phyloP scores from a whole-genome alignment of 371 early-diverging fungal species.

The Haplosporangium sp. region DNA sequence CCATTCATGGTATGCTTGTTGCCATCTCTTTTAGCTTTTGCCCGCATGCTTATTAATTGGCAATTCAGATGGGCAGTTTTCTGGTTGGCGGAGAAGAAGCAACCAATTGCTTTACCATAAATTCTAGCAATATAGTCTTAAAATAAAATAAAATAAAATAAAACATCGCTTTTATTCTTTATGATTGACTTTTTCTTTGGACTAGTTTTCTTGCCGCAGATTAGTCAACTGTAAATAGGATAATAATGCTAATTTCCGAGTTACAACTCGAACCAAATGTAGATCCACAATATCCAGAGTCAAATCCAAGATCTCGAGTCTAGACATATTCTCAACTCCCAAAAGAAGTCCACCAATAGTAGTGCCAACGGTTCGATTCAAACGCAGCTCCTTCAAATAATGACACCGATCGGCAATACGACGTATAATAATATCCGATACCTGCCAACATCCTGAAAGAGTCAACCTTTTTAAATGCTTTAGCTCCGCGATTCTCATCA shows the following conservation, averaged over 20 bases:
- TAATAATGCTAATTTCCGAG: conserved; percentile 12
- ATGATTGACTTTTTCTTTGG: neutral
- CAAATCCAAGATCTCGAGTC: conserved; percentile 20
- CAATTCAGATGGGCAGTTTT: conserved; percentile 48
- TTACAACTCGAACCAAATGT: conserved; percentile 29
- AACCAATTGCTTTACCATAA: conserved; percentile 35
- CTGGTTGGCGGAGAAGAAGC: conserved; percentile 37
- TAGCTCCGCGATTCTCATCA: conserved; percentile 21
- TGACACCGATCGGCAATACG: conserved; percentile 35
- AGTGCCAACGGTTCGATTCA: conserved; percentile 31
- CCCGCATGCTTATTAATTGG: conserved; percentile 21
- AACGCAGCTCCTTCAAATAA: conserved; percentile 14
- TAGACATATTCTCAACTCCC: conserved; percentile 39
- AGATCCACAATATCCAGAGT: conserved; percentile 32
- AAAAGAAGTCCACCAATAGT: conserved; percentile 43
- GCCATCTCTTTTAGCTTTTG: conserved; percentile 29
- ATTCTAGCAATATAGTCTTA: neutral
- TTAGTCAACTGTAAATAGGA: conserved; percentile 18
- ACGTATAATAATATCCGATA: conserved; percentile 28
- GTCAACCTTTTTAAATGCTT: conserved; percentile 11
- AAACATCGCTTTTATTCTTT: neutral
- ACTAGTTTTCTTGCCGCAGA: conserved; percentile 6
- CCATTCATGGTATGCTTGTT: conserved; percentile 49
- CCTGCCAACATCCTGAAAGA: conserved; percentile 28
- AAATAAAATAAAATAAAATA: neutral